phyloP scores from a whole-genome alignment of 108 stramenopile genomes.

The Fistulifera pelliculosa region DNA sequence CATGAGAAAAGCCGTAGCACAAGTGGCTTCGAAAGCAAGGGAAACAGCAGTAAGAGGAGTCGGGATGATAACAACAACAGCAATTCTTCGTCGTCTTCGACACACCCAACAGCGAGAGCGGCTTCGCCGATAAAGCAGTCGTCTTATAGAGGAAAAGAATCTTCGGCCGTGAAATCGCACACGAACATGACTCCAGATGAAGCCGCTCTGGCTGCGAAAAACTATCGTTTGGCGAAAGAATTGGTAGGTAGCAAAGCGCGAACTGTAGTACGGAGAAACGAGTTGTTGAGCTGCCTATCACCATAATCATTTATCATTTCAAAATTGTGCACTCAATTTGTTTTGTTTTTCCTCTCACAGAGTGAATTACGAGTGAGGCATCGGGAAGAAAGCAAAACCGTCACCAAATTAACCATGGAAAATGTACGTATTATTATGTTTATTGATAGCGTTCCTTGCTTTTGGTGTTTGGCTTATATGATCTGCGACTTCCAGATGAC shows the following conservation, averaged over 20 bases:
- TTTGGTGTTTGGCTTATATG: background rate
- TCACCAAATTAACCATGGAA: conserved; percentile 70
- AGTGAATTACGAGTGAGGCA: conserved; percentile 66
- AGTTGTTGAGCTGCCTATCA: background rate
- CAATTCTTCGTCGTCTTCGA: too few relatives aligned
- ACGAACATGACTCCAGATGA: conserved; percentile 19
- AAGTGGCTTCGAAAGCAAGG: too few relatives aligned
- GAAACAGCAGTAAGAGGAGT: too few relatives aligned
- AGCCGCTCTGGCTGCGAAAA: conserved; percentile 50
- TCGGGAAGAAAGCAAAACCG: conserved; percentile 70
- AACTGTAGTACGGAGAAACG: background rate
- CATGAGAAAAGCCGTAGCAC: too few relatives aligned
- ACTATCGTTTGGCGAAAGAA: conserved; percentile 78
- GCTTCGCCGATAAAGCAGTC: too few relatives aligned
- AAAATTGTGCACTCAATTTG: background rate
- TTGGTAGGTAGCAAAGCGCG: conserved; percentile 32
- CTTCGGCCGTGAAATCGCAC: too few relatives aligned
- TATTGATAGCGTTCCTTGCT: conserved; percentile 2
- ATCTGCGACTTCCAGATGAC: conserved; percentile 40
- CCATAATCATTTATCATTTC: background rate
- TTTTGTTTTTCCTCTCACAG: conserved; percentile 20
- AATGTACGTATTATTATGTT: conserved; percentile 34
- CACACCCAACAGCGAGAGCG: too few relatives aligned
- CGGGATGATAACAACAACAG: too few relatives aligned
- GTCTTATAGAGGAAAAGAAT: too few relatives aligned